Base-by-base conservation (phyloP, 2,329 filamentous ascomycete genomes). In the Colletotrichum noveboracense region DNA sequence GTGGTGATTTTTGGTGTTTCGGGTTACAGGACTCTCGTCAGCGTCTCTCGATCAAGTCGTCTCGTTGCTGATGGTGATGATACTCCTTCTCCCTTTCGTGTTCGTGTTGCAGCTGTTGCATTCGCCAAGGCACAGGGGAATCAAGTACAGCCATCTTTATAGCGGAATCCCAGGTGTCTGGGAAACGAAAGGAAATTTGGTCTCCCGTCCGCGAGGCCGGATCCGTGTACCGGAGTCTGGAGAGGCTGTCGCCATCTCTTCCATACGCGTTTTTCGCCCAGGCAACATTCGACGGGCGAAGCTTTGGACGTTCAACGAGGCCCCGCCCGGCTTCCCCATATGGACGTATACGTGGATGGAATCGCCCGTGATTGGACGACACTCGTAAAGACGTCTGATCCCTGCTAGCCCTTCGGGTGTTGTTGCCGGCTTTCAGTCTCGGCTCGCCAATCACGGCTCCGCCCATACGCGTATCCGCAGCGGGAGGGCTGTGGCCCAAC, bases 201-300 rank as follows among this genome's bases (percentile, higher is more conserved):
- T 34, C 24, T 24, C n/a, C n/a, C 14, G 18, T 16, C 12, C 30
- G 16, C 58, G 60, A 55, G 26, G 14, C 16, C 26, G 26, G 30
- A 64, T 43, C 13, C 18, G n/a, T n/a, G 16, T 52, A 52, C 43
- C 43, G 43, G n/a, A 21, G 21, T 38, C 43, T 18, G 30, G 28
- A 58, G n/a, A n/a, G 24, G 28, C 16, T 32, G 66, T 66, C 60
- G 67, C 60, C 36, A 52, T 56, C 13, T 36, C 26, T 24, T 28
- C 71, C 43, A 70, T 71, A 74, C 66, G 71, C 71, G 60, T 58
- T 74, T 66, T n/a, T 9, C 43, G 52, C n/a, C 18, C 26, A 24
- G 60, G 48, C 52, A 30, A 48, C 48, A 18, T n/a, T 36, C 43
- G 14, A 30, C 16, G 28, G 34, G 28, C 67, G 36, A 66, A 66